Evolutionary conservation across 345 rosid genomes (phyloP).

Genomic region (Citrus maxima): DNA sequence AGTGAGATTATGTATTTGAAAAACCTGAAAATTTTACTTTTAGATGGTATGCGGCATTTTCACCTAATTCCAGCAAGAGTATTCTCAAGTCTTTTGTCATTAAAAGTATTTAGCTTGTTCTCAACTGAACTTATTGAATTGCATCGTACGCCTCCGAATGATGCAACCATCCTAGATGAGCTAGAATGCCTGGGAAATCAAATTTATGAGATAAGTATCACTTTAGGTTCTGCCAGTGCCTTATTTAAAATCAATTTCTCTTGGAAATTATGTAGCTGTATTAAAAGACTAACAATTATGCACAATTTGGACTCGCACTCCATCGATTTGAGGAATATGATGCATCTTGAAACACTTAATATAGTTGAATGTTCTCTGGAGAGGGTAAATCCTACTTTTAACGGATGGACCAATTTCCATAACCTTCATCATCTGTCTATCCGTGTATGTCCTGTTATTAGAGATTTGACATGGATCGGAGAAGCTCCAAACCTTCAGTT

Average conservation of each 20-base stretch:
- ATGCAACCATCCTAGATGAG: too few relatives aligned
- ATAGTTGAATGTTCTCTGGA: not conserved
- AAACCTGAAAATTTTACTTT: not conserved
- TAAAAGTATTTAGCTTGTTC: constrained; percentile 11
- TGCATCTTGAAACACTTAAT: not conserved
- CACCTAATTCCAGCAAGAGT: not conserved
- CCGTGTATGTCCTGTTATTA: not conserved
- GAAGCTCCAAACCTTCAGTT: not conserved
- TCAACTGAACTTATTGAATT: not conserved
- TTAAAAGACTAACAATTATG: not conserved
- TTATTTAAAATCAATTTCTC: not conserved
- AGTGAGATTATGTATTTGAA: not conserved
- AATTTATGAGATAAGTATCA: not conserved
- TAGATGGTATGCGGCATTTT: not conserved
- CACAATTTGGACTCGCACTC: not conserved
- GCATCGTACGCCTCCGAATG: not conserved
- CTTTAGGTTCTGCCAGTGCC: not conserved
- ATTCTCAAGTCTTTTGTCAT: constrained; percentile 14
- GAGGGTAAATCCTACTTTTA: not conserved
- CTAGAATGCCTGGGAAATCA: not conserved
- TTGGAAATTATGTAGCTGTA: not conserved
- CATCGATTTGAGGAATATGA: not conserved
- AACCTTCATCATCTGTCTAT: not conserved
- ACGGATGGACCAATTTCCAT: not conserved
- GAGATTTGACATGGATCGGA: not conserved